Evolutionary conservation across 768 basidiomycete species (phyloP), one percentile per base, ranked within the genome.

Genomic region (Exidia glandulosa): DNA sequence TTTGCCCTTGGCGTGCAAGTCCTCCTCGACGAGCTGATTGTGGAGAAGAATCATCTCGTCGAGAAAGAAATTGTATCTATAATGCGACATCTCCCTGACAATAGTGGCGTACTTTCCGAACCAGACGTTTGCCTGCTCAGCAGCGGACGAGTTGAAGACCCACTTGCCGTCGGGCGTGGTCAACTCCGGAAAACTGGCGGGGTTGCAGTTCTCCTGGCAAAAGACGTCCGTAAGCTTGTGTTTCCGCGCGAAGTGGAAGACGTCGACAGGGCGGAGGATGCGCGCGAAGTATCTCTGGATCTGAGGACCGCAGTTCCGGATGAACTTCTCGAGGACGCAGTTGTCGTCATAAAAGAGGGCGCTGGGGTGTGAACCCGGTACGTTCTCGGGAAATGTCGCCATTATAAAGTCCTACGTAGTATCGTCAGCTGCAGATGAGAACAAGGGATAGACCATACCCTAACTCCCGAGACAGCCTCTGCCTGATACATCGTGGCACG

Each of bases 151-250:
- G 41, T 69, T 70, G 62, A 69, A 70, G 7, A 32, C 5, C 69
- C 69, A 70, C 3, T 57, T 63, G 12, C 59, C 62, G 4, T 60
- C 59, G 6, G 57, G 58, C 3, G 16, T 30, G 5, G 60, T 13
- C 6, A 73, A 63, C 34, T 70, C 67, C 5, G 63, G 63, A 60
- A 62, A 73, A n/a, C 19, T 29, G 27, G 63, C 59, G 14, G 72
- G 72, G 59, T 72, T 73, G 52, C 69, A 71, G 58, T 72, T 58
- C 30, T 34, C 13, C 12, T 67, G 65, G 52, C 65, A 70, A 32
- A 61, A 66, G 3, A 23, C 30, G 57, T 70, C 70, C 23, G 56
- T 60, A 33, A 64, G 58, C 32, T 63, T 61, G 61, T 70, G 67
- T 41, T 67, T 69, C 16, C 30, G 12, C 30, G 61, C 50, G 45